Base-by-base conservation (phyloP, 345 rosid species). In the Hibiscus trionum region DNA sequence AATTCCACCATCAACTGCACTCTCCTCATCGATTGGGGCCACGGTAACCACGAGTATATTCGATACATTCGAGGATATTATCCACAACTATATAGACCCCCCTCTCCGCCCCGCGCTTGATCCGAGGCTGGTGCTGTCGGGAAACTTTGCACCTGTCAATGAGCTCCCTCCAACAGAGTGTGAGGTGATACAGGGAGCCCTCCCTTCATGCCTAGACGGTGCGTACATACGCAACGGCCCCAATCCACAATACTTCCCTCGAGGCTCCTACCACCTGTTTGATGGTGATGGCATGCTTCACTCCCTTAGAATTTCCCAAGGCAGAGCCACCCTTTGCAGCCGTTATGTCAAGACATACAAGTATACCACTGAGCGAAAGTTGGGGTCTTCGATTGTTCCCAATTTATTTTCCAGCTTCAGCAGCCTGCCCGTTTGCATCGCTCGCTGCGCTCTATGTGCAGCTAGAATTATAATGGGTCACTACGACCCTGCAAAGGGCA, bases 161-260 rank as follows among this genome's bases (percentile, higher is more conserved):
- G 92, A 88, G 75, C 85, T 88, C 5, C 90, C 86, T 4, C 92
- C 92, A 6, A 84, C 86, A 0, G 87, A 84, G 21, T 88, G 92
- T 63, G 78, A 83, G 17, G 83, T 86, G 16, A 64, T 77, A 44
- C 60, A 79, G 37, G 92, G 92, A 11, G 27, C 80, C 61, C 80
- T 88, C 10, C 88, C 90, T 0, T n/a, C 85, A 1, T 84, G 86
- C 12, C 46, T 35, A 33, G 66, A 61, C 12, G 46, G 66, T 61
- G 66, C 24, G 5, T 61, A 61, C 66, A 61, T 61, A 16, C 66
- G 66, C 47, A 61, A 61, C 7, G 66, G 66, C 66, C 66, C 66
- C 66, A 61, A 61, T 33, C 66, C 46, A 7, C 66, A 61, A 8
- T 33, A 61, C 66, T 4, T 15, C 11, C 67, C 67, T 37, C 67